Evolutionary conservation across 2,329 filamentous ascomycete genomes (phyloP).

Genomic region (Talaromyces albobiverticillius): DNA sequence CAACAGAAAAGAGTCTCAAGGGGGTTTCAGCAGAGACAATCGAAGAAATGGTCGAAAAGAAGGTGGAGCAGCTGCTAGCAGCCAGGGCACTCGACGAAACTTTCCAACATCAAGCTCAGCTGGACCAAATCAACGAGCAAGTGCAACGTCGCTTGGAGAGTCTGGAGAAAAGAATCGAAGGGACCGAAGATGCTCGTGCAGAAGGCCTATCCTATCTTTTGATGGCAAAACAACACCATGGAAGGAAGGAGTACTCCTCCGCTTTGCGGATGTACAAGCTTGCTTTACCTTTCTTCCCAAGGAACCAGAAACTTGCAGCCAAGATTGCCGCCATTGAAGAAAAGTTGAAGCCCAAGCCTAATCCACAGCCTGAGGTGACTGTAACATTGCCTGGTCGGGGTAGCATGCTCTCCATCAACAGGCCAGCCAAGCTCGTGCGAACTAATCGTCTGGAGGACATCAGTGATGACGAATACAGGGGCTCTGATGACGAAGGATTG

Average conservation of each 20-base stretch:
- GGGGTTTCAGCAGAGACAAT: constrained; percentile 70
- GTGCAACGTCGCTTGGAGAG: constrained; percentile 78
- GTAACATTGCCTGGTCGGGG: constrained; percentile 24
- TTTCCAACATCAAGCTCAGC: constrained; percentile 38
- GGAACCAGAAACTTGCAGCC: constrained; percentile 68
- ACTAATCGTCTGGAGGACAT: constrained; percentile 29
- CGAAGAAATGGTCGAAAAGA: constrained; percentile 87
- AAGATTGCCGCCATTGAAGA: constrained; percentile 57
- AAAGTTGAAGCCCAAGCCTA: constrained; percentile 38
- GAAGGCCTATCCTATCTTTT: constrained; percentile 82
- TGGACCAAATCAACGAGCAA: constrained; percentile 65
- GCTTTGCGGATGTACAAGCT: constrained; percentile 84
- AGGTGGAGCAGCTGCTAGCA: constrained; percentile 84
- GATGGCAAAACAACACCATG: constrained; percentile 89
- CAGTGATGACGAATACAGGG: constrained; percentile 32
- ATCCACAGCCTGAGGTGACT: constrained; percentile 14
- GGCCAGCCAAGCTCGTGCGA: constrained; percentile 22
- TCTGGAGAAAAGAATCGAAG: constrained; percentile 80
- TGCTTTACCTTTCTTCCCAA: constrained; percentile 80
- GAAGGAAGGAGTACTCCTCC: constrained; percentile 71
- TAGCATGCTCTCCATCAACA: constrained; percentile 33
- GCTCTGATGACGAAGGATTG: constrained; percentile 19
- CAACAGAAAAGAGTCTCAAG: constrained; percentile 39
- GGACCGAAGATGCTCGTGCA: constrained; percentile 69
- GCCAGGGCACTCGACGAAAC: constrained; percentile 64